These are phyloP conservation scores for Trametes cubensis DNA, from an alignment of 768 basidiomycete species.

Conservation along the genomic window DNA sequence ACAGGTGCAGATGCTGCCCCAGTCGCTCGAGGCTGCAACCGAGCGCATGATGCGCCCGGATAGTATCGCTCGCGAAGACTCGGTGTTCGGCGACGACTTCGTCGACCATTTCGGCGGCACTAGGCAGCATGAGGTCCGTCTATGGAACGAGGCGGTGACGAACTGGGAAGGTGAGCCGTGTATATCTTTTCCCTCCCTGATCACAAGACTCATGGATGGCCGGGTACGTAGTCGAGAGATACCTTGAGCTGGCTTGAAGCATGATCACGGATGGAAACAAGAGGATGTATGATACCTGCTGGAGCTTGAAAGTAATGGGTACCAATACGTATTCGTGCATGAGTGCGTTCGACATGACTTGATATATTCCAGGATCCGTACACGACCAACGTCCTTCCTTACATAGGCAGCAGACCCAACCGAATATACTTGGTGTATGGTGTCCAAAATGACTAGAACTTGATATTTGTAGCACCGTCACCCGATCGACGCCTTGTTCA, in stretches of 20 bases:
- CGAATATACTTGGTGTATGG: too few relatives aligned
- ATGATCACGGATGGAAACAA: background rate
- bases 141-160: constrained; percentile 90
- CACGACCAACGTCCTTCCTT: too few relatives aligned
- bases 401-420: too few relatives aligned
- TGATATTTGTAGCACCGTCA: too few relatives aligned
- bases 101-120: constrained; percentile 96
- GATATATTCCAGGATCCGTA: too few relatives aligned
- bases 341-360: too few relatives aligned
- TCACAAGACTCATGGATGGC: background rate
- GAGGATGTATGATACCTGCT: background rate
- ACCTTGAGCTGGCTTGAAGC: constrained; percentile 74
- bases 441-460: too few relatives aligned
- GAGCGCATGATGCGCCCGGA: constrained; percentile 72
- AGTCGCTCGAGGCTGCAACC: constrained; percentile 79
- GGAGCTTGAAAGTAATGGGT: too few relatives aligned
- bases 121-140: constrained; percentile 84
- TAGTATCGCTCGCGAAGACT: constrained; percentile 78
- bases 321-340: too few relatives aligned
- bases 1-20: constrained; percentile 75
- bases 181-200: background rate
- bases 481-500: too few relatives aligned
- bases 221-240: constrained; percentile 68
- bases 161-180: constrained; percentile 82
- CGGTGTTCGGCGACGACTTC: constrained; percentile 82